Percentiles rank a stretch among this genome's conserved stretches.
Evolutionary conservation across 805 yeast genomes (phyloP).

Genomic region (Metschnikowia gruessii): DNA sequence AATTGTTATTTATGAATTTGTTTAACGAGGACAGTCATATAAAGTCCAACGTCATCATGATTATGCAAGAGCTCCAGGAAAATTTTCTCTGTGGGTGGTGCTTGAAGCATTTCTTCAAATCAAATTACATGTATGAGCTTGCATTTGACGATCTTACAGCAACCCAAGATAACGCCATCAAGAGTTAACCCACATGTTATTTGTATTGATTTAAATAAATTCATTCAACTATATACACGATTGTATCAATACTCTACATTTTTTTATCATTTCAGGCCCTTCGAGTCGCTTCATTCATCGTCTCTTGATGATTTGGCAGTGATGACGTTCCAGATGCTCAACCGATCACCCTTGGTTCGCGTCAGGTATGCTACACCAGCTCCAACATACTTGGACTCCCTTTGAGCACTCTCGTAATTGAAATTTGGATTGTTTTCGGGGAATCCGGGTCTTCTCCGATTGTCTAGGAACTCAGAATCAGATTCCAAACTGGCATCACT

Average conservation of each 20-base stretch:
- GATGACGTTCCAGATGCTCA: slow-evolving; percentile 29
- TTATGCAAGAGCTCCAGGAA: slow-evolving; percentile 42
- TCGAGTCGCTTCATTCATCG: background rate
- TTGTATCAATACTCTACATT: background rate
- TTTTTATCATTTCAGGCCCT: background rate
- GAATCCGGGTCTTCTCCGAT: slow-evolving; percentile 50
- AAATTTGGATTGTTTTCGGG: slow-evolving; percentile 38
- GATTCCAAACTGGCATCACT: slow-evolving; percentile 36
- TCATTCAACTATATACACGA: slow-evolving; percentile 1
- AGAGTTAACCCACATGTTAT: background rate
- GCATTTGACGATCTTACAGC: slow-evolving; percentile 36
- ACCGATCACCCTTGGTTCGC: slow-evolving; percentile 56
- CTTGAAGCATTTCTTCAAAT: slow-evolving; percentile 33
- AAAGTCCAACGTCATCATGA: slow-evolving; percentile 40
- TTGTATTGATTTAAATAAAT: background rate
- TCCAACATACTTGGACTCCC: slow-evolving; percentile 68
- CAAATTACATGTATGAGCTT: slow-evolving; percentile 39
- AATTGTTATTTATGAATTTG: slow-evolving; percentile 38
- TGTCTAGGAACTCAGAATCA: slow-evolving; percentile 29
- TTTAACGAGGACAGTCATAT: slow-evolving; percentile 41
- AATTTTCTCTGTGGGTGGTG: slow-evolving; percentile 47
- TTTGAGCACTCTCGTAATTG: slow-evolving; percentile 31
- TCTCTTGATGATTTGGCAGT: slow-evolving; percentile 11
- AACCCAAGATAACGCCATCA: background rate
- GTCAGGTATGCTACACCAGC: slow-evolving; percentile 57